These are phyloP conservation scores for Acanthamoeba triangularis DNA, from an alignment of 208 protist species.

Conservation along the genomic window DNA sequence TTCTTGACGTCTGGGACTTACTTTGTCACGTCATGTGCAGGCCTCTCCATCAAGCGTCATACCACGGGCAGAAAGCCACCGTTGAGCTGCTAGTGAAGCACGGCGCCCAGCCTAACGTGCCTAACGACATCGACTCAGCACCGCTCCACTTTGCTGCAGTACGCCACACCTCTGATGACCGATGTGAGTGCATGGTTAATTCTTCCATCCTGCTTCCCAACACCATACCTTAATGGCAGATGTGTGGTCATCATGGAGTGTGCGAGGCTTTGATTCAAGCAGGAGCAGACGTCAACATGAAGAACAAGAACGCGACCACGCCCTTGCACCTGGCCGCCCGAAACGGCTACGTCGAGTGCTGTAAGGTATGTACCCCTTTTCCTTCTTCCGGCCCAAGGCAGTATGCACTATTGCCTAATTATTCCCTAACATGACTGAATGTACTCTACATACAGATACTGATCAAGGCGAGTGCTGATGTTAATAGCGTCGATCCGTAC, in stretches of 20 bases:
- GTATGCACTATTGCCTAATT: no score
- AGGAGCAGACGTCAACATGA: constrained; percentile 20
- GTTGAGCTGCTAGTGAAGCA: constrained; percentile 1
- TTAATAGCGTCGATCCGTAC: constrained; percentile 47
- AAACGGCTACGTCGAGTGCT: constrained; percentile 70
- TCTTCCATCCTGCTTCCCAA: no score
- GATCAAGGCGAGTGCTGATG: constrained; percentile 53
- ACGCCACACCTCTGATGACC: background rate
- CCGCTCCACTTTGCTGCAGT: constrained; percentile 74
- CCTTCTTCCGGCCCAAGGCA: background rate
- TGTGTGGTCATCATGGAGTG: constrained; percentile 67
- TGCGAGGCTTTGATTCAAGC: constrained; percentile 5
- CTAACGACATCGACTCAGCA: constrained; percentile 50
- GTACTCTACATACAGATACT: background rate
- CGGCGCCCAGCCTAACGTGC: constrained; percentile 12
- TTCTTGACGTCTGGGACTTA: no score
- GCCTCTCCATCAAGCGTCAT: constrained; percentile 60
- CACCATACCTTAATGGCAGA: background rate
- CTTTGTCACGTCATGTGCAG: background rate
- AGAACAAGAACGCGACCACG: constrained; percentile 68
- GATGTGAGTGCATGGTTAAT: background rate
- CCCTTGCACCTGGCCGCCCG: constrained; percentile 61
- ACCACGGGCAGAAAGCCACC: constrained; percentile 34
- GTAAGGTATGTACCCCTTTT: background rate
- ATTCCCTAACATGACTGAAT: no score